Percentiles rank a stretch among this genome's conserved stretches.
Evolutionary conservation across 2,329 filamentous ascomycete species (phyloP).

Genomic region (Diplodia corticola): DNA sequence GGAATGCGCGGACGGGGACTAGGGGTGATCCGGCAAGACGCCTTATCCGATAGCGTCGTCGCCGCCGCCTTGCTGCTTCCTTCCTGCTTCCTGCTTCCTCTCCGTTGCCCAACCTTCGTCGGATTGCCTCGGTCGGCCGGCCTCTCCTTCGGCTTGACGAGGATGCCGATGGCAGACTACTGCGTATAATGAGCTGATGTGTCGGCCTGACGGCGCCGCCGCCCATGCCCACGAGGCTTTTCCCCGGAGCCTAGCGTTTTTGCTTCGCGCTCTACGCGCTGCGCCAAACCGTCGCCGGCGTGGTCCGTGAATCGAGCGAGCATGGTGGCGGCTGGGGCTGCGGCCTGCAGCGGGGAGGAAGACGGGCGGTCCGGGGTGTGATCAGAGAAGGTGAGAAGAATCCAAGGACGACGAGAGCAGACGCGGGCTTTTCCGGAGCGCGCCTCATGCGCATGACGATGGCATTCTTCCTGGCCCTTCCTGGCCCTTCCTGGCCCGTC

Average conservation of each 20-base stretch:
- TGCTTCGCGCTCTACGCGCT: slow-evolving; percentile 7
- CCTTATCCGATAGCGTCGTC: neutral
- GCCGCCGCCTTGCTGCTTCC: neutral
- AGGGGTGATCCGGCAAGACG: neutral
- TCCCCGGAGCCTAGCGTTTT: neutral
- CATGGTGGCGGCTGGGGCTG: neutral
- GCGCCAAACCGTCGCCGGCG: neutral
- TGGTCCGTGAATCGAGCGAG: neutral
- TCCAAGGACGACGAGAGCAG: neutral
- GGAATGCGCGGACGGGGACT: neutral
- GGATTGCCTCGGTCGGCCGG: slow-evolving; percentile 5
- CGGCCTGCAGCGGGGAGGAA: slow-evolving; percentile 6
- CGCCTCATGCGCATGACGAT: slow-evolving; percentile 9
- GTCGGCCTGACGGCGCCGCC: neutral
- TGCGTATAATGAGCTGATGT: neutral
- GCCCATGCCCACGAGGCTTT: neutral
- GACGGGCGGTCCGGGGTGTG: neutral
- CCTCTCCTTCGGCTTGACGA: slow-evolving; percentile 4
- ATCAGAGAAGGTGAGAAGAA: neutral
- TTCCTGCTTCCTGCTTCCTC: neutral
- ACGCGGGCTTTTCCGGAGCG: neutral
- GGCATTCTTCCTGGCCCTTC: neutral
- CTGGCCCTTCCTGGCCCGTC: neutral
- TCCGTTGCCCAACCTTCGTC: neutral
- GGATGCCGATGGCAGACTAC: neutral